These are phyloP conservation scores for Xylaria sp. DNA, from an alignment of 2,329 filamentous ascomycete species.

Conservation along the genomic window DNA sequence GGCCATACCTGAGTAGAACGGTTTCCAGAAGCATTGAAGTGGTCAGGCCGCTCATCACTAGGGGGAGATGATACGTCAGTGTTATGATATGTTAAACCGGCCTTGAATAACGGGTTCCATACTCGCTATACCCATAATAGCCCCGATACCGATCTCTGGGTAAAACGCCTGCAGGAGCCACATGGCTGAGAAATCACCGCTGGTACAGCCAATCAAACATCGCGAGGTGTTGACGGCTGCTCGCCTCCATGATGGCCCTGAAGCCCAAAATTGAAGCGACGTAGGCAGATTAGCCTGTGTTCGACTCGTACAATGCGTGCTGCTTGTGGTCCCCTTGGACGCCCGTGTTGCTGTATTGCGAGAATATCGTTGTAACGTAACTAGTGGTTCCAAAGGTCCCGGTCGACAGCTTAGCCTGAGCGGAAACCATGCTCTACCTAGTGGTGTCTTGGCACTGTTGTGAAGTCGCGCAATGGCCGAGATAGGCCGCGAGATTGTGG, in stretches of 20 bases:
- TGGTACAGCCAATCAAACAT: neutral
- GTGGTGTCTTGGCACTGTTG: neutral
- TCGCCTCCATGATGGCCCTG: neutral
- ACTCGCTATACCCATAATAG: neutral
- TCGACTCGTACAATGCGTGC: neutral
- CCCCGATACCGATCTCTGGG: neutral
- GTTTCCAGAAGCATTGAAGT: neutral
- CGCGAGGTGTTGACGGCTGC: neutral
- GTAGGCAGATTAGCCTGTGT: neutral
- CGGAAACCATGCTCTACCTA: neutral
- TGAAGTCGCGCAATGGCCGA: neutral
- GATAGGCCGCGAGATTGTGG: neutral
- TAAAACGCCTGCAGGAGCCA: neutral
- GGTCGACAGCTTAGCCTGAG: neutral
- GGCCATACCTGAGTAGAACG: neutral
- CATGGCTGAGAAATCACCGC: neutral
- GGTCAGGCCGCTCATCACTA: neutral
- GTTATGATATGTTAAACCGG: neutral
- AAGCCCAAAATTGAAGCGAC: neutral
- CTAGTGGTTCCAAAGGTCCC: neutral
- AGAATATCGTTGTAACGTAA: neutral
- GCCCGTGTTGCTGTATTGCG: neutral
- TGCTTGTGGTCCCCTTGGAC: too few species aligned
- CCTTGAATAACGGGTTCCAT: neutral
- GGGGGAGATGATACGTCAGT: neutral